Evolutionary conservation across 2,329 filamentous ascomycete genomes (phyloP), one percentile per base, ranked within the genome.

Genomic region (Celoporthe dispersa): DNA sequence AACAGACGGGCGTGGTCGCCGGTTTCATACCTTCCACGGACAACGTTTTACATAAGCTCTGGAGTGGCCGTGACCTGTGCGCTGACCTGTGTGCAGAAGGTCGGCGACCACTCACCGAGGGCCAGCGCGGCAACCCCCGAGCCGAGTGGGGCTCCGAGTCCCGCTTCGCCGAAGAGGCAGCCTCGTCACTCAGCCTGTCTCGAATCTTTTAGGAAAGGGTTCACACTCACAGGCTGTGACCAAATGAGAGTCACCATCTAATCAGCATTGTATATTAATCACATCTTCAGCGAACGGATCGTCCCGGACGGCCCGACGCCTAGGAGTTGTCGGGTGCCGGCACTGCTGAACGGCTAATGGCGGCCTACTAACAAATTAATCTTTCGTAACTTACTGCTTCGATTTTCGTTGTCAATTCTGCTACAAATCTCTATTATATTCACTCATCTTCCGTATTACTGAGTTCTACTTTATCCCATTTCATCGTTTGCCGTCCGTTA

Each of bases 51-150:
- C 53, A 57, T 57, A 57, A 19, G 9, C 31, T 31, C 53, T 2
- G 22, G 53, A 19, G 53, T 31, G 31, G 22, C 53, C 53, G n/a
- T 9, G 53, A 19, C 53, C 53, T 31, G 19, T 57, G 37, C 53
- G 53, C 53, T 31, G 53, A 57, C 53, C 3, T 57, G 53, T 31
- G 53, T 57, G n/a, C 9, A 57, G n/a, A 31, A 25, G 31, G 53
- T 57, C 53, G 53, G 53, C 53, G 53, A 9, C 31, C 53, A 57
- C 53, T 57, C 5, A 57, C 53, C 53, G 19, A 57, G n/a, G n/a
- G n/a, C 53, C 9, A 57, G n/a, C n/a, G 53, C 53, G 53, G 53
- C 53, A 57, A 19, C 53, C 31, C 31, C 53, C 53, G 53, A 57
- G 53, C 53, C 53, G 53, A 2, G 53, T 19, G 53, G 9, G 53